Conservation (phyloP, 164 flowering plant genomes). For the Annona squamosa region DNA sequence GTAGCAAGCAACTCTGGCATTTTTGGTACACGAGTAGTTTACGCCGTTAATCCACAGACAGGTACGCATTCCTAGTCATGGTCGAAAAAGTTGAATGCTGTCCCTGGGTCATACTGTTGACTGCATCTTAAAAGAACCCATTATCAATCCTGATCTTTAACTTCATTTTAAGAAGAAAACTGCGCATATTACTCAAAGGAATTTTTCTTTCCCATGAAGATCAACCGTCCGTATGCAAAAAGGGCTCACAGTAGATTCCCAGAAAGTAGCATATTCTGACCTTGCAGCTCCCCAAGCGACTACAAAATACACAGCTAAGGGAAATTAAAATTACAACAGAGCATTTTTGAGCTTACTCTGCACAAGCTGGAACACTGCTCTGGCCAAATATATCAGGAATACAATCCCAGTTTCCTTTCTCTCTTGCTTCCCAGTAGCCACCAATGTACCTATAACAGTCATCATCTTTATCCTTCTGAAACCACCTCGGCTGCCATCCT, state of each 20-base stretch:
- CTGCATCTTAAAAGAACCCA: background rate
- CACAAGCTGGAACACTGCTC: constrained; percentile 24
- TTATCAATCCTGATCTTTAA: background rate
- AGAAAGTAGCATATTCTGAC: background rate
- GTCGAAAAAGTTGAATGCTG: background rate
- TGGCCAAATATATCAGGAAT: constrained; percentile 76
- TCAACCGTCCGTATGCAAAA: background rate
- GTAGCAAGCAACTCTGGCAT: background rate
- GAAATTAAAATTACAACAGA: constrained; percentile 5
- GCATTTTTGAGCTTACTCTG: constrained; percentile 21
- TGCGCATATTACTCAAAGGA: no score
- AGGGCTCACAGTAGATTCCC: background rate
- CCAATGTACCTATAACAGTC: constrained; percentile 76
- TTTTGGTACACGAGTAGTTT: background rate
- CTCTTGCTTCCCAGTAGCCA: constrained; percentile 97
- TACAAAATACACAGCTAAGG: constrained; percentile 4
- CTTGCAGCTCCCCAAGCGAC: background rate
- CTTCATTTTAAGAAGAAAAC: no score
- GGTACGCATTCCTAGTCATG: background rate
- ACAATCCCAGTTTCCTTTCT: constrained; percentile 58
- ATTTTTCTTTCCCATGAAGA: background rate
- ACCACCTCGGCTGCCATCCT: constrained; percentile 99
- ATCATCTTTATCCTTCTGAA: constrained; percentile 66
- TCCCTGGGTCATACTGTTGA: background rate
- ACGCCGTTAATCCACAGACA: background rate